A percentile compares a stretch with the other conserved stretches of the same genome.
Evolutionary conservation across 495 filamentous ascomycete species (phyloP).

Genomic region (Neurospora sp.): DNA sequence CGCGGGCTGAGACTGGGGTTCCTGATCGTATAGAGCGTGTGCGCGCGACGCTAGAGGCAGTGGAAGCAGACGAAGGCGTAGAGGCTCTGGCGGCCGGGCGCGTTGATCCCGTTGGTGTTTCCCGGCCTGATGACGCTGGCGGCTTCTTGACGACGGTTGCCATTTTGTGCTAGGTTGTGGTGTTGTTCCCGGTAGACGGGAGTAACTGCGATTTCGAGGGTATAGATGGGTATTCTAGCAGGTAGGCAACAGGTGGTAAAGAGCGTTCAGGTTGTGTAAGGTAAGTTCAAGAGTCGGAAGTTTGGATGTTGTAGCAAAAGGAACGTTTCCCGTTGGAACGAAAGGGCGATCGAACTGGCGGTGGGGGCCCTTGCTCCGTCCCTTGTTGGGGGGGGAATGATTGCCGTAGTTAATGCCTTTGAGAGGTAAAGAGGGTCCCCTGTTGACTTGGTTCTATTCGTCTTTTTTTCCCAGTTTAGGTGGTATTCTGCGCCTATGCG

Average conservation of each 20-base stretch:
- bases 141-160: conserved; percentile 36
- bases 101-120: conserved; percentile 22
- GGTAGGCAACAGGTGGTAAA: background rate
- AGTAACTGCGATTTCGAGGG: background rate
- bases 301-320: background rate
- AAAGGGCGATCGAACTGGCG: background rate
- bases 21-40: conserved; percentile 41
- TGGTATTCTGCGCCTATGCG: background rate
- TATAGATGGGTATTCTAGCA: background rate
- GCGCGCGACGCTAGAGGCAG: conserved; percentile 27
- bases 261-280: background rate
- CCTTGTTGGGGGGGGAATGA: background rate
- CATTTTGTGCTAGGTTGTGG: conserved; percentile 9
- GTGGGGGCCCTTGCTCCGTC: background rate
- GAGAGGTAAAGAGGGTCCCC: background rate
- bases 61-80: conserved; percentile 25
- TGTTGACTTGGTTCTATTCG: background rate
- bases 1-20: conserved; percentile 60
- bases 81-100: conserved; percentile 23
- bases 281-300: background rate
- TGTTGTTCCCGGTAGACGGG: background rate
- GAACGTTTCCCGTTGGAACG: background rate
- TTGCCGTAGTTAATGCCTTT: background rate
- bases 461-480: background rate
- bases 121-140: conserved; percentile 28